phyloP scores from a whole-genome alignment of 768 basidiomycete species.

The Hemileccinum rubropunctum region DNA sequence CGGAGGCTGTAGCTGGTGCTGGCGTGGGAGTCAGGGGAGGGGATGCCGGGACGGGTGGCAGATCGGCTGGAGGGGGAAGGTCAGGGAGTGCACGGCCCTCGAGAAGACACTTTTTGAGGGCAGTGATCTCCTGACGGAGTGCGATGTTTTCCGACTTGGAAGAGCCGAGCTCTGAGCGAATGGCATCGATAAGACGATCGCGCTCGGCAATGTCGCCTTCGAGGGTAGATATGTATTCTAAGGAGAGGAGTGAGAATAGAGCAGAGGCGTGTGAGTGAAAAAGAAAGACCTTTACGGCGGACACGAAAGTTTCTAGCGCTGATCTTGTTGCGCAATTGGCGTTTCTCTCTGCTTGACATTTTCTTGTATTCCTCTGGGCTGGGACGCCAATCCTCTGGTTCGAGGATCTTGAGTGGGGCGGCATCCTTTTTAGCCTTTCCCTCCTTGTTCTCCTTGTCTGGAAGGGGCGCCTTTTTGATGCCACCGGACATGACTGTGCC shows the following conservation, averaged over 20 bases:
- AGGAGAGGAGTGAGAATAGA: not conserved
- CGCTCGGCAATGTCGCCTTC: constrained; percentile 93
- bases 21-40: constrained; percentile 36
- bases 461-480: constrained; percentile 55
- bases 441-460: constrained; percentile 34
- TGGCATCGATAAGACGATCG: constrained; percentile 85
- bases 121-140: constrained; percentile 70
- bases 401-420: constrained; percentile 19
- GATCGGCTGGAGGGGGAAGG: constrained; percentile 46
- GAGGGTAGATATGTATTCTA: constrained; percentile 92
- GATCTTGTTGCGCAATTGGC: constrained; percentile 96
- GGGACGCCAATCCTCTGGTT: constrained; percentile 78
- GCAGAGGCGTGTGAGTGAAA: not conserved
- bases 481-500: constrained; percentile 75
- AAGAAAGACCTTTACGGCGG: constrained; percentile 73
- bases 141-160: constrained; percentile 81
- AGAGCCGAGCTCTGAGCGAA: constrained; percentile 78
- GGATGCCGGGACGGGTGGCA: constrained; percentile 37
- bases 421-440: constrained; percentile 29
- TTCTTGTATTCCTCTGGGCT: constrained; percentile 93
- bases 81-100: constrained; percentile 52
- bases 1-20: constrained; percentile 14
- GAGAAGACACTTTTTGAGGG: constrained; percentile 72
- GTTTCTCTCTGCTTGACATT: constrained; percentile 93
- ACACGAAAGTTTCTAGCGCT: constrained; percentile 95